Conservation (phyloP, 1,139 yeast genomes). For the Blastobotrys illinoisensis region DNA sequence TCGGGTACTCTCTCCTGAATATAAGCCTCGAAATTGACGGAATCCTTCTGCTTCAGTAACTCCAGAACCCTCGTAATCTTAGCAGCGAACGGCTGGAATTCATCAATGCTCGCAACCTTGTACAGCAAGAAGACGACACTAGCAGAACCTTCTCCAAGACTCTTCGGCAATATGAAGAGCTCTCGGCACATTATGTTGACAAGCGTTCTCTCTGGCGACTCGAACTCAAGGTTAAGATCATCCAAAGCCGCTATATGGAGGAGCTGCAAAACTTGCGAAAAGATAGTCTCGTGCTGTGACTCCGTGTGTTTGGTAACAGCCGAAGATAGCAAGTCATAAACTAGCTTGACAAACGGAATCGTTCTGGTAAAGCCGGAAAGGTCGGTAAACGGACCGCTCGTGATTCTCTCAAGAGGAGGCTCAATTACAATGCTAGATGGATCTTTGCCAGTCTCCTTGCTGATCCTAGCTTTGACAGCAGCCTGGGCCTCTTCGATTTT, state of each 20-base stretch:
- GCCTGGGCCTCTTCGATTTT: slow-evolving; percentile 70
- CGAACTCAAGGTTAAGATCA: slow-evolving; percentile 20
- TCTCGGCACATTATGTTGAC: neutral
- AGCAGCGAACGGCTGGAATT: slow-evolving; percentile 9
- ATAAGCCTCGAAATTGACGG: slow-evolving; percentile 4
- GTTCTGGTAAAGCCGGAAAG: slow-evolving; percentile 34
- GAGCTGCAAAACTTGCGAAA: slow-evolving; percentile 60
- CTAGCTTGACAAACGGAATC: slow-evolving; percentile 30
- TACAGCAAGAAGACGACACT: slow-evolving; percentile 13
- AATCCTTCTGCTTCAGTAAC: slow-evolving; percentile 12
- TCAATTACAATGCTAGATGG: slow-evolving; percentile 30
- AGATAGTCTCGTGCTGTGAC: slow-evolving; percentile 46
- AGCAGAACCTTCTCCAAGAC: neutral
- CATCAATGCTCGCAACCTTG: slow-evolving; percentile 8
- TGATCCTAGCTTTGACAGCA: slow-evolving; percentile 44
- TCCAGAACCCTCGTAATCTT: slow-evolving; percentile 16
- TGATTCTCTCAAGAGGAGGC: slow-evolving; percentile 32
- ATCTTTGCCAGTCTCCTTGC: slow-evolving; percentile 23
- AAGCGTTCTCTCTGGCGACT: slow-evolving; percentile 4
- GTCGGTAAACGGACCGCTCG: slow-evolving; percentile 30
- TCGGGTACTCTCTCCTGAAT: slow-evolving; percentile 2
- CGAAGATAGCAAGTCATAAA: slow-evolving; percentile 21
- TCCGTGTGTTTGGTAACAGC: slow-evolving; percentile 29
- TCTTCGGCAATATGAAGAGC: neutral
- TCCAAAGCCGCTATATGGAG: slow-evolving; percentile 52